Evolutionary conservation across 805 yeast genomes (phyloP).

Genomic region (Nakazawaea holstii): DNA sequence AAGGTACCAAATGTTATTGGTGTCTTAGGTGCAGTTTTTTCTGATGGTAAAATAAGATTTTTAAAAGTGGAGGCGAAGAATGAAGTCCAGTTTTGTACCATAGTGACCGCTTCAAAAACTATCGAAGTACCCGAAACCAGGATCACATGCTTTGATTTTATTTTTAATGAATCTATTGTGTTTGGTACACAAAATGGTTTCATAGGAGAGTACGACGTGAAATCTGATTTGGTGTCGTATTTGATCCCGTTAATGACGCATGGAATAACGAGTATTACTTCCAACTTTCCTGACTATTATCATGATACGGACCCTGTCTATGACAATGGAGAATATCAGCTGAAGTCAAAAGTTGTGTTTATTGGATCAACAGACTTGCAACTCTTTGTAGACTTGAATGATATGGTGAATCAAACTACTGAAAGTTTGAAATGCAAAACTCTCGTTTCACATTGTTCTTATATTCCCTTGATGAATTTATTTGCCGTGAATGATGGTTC

Average conservation of each 20-base stretch:
- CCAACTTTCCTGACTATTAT: constrained; percentile 26
- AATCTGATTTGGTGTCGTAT: neutral
- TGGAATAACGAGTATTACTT: constrained; percentile 14
- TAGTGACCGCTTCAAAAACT: constrained; percentile 21
- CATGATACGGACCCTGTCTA: constrained; percentile 21
- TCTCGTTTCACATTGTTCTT: neutral
- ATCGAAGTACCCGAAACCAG: constrained; percentile 20
- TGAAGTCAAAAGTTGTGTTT: constrained; percentile 26
- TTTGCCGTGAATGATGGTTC: constrained; percentile 10
- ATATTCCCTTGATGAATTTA: constrained; percentile 4
- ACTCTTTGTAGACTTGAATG: constrained; percentile 27
- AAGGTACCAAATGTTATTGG: constrained; percentile 28
- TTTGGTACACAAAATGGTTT: constrained; percentile 58
- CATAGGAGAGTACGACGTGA: constrained; percentile 48
- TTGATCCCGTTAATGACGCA: constrained; percentile 20
- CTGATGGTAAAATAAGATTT: constrained; percentile 53
- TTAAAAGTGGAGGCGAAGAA: constrained; percentile 28
- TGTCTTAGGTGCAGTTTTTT: constrained; percentile 45
- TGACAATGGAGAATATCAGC: constrained; percentile 10
- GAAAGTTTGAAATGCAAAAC: neutral
- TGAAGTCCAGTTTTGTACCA: constrained; percentile 13
- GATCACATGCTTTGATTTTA: constrained; percentile 45
- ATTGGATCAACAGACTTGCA: constrained; percentile 34
- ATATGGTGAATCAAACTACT: neutral
- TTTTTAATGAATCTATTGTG: constrained; percentile 36